These are phyloP conservation scores for Paraphysoderma sedebokerense DNA, from an alignment of 371 early-diverging fungal species.

Conservation along the genomic window DNA sequence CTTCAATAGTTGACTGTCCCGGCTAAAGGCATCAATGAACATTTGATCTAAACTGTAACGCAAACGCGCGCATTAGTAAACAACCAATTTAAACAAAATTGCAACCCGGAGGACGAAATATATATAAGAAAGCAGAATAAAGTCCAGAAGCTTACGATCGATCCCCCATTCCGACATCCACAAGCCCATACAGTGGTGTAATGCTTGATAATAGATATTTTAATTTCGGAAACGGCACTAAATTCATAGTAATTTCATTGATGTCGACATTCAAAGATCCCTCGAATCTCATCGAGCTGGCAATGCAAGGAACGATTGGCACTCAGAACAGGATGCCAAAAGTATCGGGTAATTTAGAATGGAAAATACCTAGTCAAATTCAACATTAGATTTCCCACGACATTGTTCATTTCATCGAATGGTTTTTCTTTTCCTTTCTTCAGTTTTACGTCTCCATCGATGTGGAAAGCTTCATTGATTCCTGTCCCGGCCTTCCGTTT, in stretches of 20 bases:
- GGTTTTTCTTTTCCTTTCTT: slow-evolving; percentile 11
- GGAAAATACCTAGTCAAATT: slow-evolving; percentile 27
- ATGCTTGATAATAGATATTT: slow-evolving; percentile 24
- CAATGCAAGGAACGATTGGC: slow-evolving; percentile 17
- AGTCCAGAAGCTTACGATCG: slow-evolving; percentile 11
- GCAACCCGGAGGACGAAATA: too few relatives aligned
- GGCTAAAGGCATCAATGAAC: slow-evolving; percentile 37
- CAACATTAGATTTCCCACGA: slow-evolving; percentile 27
- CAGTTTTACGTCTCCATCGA: slow-evolving; percentile 1
- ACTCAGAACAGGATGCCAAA: slow-evolving; percentile 19
- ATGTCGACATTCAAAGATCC: slow-evolving; percentile 56
- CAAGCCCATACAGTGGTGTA: slow-evolving; percentile 18
- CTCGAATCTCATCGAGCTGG: slow-evolving; percentile 44
- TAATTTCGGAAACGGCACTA: slow-evolving; percentile 49
- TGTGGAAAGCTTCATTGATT: too few relatives aligned
- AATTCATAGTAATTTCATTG: slow-evolving; percentile 51
- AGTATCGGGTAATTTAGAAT: slow-evolving; percentile 4
- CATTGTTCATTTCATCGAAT: slow-evolving; percentile 35
- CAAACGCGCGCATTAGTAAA: not conserved
- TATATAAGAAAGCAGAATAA: too few relatives aligned
- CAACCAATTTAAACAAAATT: slow-evolving; percentile 4
- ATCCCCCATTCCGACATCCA: slow-evolving; percentile 10
- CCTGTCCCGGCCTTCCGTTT: not conserved
- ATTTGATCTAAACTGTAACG: slow-evolving; percentile 31
- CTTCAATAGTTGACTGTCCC: slow-evolving; percentile 37